Evolutionary conservation across 768 basidiomycete species (phyloP), one percentile per base, ranked within the genome.

Genomic region (Leccinum aurantiacum): DNA sequence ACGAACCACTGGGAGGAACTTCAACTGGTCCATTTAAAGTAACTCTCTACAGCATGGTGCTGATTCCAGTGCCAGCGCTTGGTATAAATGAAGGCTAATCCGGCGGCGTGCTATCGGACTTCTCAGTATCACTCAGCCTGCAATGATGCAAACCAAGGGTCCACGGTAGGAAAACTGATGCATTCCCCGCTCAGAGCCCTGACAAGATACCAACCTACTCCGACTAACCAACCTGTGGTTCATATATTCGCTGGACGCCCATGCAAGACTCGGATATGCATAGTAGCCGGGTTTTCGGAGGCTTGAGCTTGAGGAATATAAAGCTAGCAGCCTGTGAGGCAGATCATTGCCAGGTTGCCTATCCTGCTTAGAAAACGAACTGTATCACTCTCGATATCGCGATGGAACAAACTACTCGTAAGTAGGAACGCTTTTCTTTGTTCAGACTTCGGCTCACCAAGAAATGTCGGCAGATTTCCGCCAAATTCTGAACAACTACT

Each of bases 161-260:
- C 22, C 27, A 29, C 33, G 44, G 46, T 11, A 27, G 51, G 33
- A 29, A 37, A 44, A 27, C 15, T 15, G 13, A 24, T 10, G 33
- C 24, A 4, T 54, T 41, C 10, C 25, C 50, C 24, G 29, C 44
- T 60, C 52, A 56, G 47, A 60, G 38, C 38, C 46, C n/a, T 44
- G n/a, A 13, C 48, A 49, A 63, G 60, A 56, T 57, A 51, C 56
- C 44, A 51, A 33, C 27, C 27, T 15, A 25, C 29, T 53, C 57
- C 17, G 60, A 41, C 46, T 19, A 29, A 56, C 66, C 68, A 72
- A 72, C 66, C 70, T 67, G 70, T 71, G 58, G 33, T 61, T 47
- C 29, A 48, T 55, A 50, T 50, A 56, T 54, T 51, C 41, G 9
- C 33, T 2, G 31, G 52, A 19, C 48, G 57, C 19, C 44, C 31